Evolutionary conservation across 1,139 yeast species (phyloP), one percentile per base, ranked within the genome.

Genomic region (Yamadazyma spencermartinsiae): DNA sequence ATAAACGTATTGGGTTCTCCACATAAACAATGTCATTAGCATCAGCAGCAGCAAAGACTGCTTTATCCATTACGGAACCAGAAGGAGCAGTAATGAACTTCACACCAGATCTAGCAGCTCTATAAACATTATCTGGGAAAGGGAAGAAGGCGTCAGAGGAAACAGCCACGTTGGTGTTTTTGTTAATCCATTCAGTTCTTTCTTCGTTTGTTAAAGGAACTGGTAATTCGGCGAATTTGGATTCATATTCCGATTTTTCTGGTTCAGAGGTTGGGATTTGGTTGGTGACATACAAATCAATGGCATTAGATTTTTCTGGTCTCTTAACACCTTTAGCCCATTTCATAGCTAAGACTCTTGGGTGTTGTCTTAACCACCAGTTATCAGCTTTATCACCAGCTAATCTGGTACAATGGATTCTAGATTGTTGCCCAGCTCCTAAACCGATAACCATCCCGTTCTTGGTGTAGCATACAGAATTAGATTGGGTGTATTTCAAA

Each of bases 291-390:
- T 61, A 92, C 63, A 94, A 76, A 65, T 92, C 98, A 65, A 92
- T 92, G 42, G 97, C 98, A 61, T 92, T 92, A 42, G 96, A 86
- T 79, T 92, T 92, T 64, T 92, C 98, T 51, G 98, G 98, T 73
- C 97, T 87, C 80, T 92, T 92, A 54, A 86, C 87, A 59, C 98
- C 98, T 74, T 88, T 87, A 50, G 96, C 95, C 97, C 98, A 92
- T 72, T 90, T 80, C 79, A 92, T 85, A 17, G 74, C 94, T 43
- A 92, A 72, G 15, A 92, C 98, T 61, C 75, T 80, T 54, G 98
- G 98, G 66, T 92, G 98, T 68, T 92, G 98, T 76, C 98, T 86
- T 60, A 92, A 78, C 98, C 98, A 92, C 98, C 98, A 92, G 78
- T 88, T 89, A 68, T 92, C 97, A 49, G 98, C 97, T 76, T 92